Conservation (phyloP, 305 asterid species). For the Fraxinus nigra region DNA sequence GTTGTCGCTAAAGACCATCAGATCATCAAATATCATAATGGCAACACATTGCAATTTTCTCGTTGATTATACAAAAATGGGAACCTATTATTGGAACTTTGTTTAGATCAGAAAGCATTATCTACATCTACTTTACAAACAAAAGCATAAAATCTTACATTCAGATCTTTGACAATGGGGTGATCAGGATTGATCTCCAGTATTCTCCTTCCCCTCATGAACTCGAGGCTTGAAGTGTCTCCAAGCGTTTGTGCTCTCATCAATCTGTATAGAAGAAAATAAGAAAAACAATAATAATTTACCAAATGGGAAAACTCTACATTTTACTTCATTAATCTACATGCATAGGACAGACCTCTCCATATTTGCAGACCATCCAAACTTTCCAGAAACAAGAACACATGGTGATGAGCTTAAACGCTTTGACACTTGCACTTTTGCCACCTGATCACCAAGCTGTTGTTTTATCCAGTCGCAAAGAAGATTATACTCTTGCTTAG, state of each 20-base stretch:
- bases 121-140: neutral
- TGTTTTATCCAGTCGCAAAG: slow-evolving; percentile 94
- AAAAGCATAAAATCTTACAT: slow-evolving; percentile 41
- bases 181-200: slow-evolving; percentile 95
- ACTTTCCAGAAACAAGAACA: slow-evolving; percentile 98
- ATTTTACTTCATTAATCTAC: neutral
- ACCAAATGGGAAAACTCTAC: neutral
- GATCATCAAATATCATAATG: neutral
- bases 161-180: slow-evolving; percentile 88
- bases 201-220: slow-evolving; percentile 97
- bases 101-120: neutral
- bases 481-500: slow-evolving; percentile 73
- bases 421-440: slow-evolving; percentile 91
- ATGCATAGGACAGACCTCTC: slow-evolving; percentile 54
- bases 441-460: slow-evolving; percentile 93
- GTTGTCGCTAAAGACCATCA: neutral
- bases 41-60: neutral
- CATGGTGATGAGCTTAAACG: slow-evolving; percentile 95
- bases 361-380: slow-evolving; percentile 99
- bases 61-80: neutral
- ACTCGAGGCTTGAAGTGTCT: slow-evolving; percentile 86
- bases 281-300: neutral
- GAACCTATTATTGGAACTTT: neutral
- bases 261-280: slow-evolving; percentile 43
- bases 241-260: slow-evolving; percentile 98